Evolutionary conservation across 2,329 filamentous ascomycete genomes (phyloP), one percentile per base, ranked within the genome.

Genomic region (Diaporthe vaccinii): DNA sequence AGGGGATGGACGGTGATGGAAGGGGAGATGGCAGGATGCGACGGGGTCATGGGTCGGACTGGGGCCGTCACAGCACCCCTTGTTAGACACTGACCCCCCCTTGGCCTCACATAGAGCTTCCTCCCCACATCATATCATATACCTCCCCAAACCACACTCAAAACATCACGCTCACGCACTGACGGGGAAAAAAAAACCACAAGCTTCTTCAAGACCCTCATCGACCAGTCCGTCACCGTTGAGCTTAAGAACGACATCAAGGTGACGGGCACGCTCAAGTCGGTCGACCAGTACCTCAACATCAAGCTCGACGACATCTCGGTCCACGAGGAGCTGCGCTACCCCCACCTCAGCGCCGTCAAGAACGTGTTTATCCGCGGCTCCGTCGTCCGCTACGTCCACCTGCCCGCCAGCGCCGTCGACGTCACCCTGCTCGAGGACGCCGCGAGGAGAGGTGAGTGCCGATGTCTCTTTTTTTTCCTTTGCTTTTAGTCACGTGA

Each of bases 201-300:
- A 82, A 97, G 94, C 87, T 98, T 98, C 89, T 98, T 98, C 92
- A 98, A 98, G 86, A 98, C 96, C 72, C 94, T 98, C 82, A 97
- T 98, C 84, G 97, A 98, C 88, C 94, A 97, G 80, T 93, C 97
- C 88, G 96, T 99, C 82, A 98, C 96, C 62, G 95, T 99, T 83
- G 97, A 99, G 88, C 94, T 99, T 84, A 99, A 99, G 87, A 99
- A 99, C 85, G 97, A 99, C 86, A 98, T 99, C 80, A 95, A 96
- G 83, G 97, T 99, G 84, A 94, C 95, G 81, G 97, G 97, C 79
- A 97, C 93, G 49, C 90, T 99, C 79, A 99, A 98, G 89, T 97
- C 94, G 82, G 96, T 99, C 79, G 97, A 99, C 84, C 97, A 98
- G 87, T 99, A 98, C 86, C 91, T 99, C 82, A 99, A 99, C 87